phyloP scores from a whole-genome alignment of 345 rosid species.

The Aethionema arabicum region DNA sequence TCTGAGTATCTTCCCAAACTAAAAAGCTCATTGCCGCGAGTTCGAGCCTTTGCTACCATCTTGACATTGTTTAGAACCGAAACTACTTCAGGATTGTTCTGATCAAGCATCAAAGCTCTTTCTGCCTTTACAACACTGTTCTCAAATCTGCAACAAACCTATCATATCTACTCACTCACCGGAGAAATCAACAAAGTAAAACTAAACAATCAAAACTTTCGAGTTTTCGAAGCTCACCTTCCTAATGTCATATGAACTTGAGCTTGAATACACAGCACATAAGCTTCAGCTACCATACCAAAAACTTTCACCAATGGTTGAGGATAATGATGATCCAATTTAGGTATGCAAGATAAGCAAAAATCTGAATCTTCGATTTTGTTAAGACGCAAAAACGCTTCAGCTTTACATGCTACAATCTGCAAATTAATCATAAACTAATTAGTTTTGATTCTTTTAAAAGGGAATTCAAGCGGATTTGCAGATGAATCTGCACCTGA shows the following conservation, averaged over 20 bases:
- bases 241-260: conserved; percentile 92
- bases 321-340: conserved; percentile 38
- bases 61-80: conserved; percentile 62
- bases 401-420: conserved; percentile 87
- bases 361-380: conserved; percentile 67
- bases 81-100: conserved; percentile 55
- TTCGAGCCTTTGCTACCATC: conserved; percentile 71
- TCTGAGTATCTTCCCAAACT: conserved; percentile 68
- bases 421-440: conserved; percentile 40
- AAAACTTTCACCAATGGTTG: conserved; percentile 42
- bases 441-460: conserved; percentile 20
- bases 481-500: conserved; percentile 49
- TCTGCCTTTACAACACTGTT: conserved; percentile 79
- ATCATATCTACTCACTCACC: conserved; percentile 45
- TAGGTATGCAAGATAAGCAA: conserved; percentile 52
- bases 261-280: conserved; percentile 61
- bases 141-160: conserved; percentile 87
- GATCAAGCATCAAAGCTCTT: conserved; percentile 62
- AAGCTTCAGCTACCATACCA: conserved; percentile 79
- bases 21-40: conserved; percentile 82
- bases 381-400: conserved; percentile 81
- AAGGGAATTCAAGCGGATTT: not conserved
- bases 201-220: not conserved
- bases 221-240: conserved; percentile 62
- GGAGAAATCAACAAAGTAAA: conserved; percentile 4